Evolutionary conservation across 2,329 filamentous ascomycete genomes (phyloP), one percentile per base, ranked within the genome.

Genomic region (Chrysosporium queenslandicum): DNA sequence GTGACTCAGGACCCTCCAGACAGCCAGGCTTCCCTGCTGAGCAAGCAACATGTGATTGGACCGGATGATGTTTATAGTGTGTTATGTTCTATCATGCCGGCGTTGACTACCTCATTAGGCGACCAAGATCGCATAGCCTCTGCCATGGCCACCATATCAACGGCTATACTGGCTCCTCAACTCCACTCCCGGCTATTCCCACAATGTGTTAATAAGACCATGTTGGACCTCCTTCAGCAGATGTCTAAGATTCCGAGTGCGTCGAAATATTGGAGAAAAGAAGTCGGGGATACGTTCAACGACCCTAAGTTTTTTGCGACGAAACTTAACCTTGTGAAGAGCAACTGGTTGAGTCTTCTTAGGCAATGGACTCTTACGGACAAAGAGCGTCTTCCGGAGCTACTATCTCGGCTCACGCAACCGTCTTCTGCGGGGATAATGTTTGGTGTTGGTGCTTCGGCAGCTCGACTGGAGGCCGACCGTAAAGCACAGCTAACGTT

Each of bases 401-500:
- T 96, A 3, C 70, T 97, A 7, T 76, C 79, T 34, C 84, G 88
- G 18, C 79, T 98, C 56, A 83, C 83, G 4, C 80, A 90, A 3
- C 92, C 92, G 4, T 88, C 90, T 1, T 91, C 90, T 12, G 92
- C 94, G 0, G 92, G 92, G 7, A 94, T 98, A 60, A 91, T 98
- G 65, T 98, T 98, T 63, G 92, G 92, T n/a, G 92, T 98, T 0
- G 94, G 94, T 9, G 92, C 92, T 5, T 89, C 87, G 20, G 94
- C 90, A 40, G 92, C 92, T 32, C 79, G 92, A 54, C 79, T 94
- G n/a, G 92, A 98, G 69, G 89, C 94, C 4, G 92, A 98, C 68
- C 84, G 90, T 53, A 92, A 85, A 69, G 89, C 90, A 0, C 91
- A 97, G 68, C 77, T 95, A 27, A 95, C 89, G 58, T 77, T 98